Evolutionary conservation across 768 basidiomycete genomes (phyloP).

Genomic region (Pleurotus pulmonarius): DNA sequence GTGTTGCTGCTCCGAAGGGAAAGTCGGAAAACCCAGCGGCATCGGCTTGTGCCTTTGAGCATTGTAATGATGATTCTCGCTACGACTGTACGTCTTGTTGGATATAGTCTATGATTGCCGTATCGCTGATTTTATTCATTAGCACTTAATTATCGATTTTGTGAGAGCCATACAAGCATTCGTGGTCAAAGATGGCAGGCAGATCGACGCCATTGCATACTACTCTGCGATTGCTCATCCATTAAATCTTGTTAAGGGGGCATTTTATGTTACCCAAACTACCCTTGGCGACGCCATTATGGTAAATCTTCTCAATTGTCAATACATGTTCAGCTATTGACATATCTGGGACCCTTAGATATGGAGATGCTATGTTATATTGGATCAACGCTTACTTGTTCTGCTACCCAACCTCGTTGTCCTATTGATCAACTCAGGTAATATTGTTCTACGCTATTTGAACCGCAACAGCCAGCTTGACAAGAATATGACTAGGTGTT

Average conservation of each 20-base stretch:
- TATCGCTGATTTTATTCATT: background rate
- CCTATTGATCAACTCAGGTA: background rate
- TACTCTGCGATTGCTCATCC: background rate
- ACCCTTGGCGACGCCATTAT: background rate
- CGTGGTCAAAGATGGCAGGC: background rate
- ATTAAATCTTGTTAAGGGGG: background rate
- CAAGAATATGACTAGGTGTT: background rate
- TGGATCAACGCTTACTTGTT: background rate
- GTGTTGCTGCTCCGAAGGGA: too few species aligned
- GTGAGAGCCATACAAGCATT: background rate
- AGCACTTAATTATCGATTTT: background rate
- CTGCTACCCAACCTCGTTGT: background rate
- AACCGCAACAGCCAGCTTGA: background rate
- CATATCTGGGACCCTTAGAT: too few species aligned
- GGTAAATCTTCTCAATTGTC: background rate
- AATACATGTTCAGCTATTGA: too few species aligned
- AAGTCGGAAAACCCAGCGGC: too few species aligned
- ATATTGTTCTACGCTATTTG: too few species aligned
- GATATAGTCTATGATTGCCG: background rate
- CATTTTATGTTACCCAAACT: background rate
- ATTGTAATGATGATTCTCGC: background rate
- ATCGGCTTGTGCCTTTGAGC: too few species aligned
- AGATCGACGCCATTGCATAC: background rate
- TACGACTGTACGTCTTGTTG: background rate
- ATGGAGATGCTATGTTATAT: background rate